phyloP scores from a whole-genome alignment of 306 rosid genomes.

The Dryas octopetala region DNA sequence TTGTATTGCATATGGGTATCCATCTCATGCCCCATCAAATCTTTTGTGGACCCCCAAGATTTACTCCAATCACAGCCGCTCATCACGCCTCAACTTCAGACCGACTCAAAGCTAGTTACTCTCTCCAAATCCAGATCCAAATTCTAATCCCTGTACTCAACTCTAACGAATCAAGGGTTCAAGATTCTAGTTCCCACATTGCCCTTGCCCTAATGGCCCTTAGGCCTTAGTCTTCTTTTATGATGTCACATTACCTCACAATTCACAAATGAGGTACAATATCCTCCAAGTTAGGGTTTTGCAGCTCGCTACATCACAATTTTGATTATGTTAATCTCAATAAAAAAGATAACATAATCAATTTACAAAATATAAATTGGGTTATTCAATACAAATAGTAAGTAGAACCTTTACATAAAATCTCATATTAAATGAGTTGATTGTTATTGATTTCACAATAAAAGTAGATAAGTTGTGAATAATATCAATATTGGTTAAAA shows the following conservation, averaged over 20 bases:
- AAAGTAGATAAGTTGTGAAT: no score
- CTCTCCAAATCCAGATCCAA: not conserved
- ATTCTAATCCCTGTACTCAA: not conserved
- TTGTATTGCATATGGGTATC: not conserved
- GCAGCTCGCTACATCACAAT: no score
- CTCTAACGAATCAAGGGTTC: not conserved
- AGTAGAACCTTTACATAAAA: no score
- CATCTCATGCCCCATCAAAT: slow-evolving; percentile 21
- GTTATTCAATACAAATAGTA: no score
- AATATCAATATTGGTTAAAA: no score
- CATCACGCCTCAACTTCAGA: slow-evolving; percentile 45
- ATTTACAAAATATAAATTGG: no score
- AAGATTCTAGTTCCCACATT: slow-evolving; percentile 19
- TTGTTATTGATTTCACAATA: no score
- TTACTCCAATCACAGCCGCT: slow-evolving; percentile 52
- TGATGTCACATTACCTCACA: slow-evolving; percentile 32
- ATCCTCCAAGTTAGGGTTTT: not conserved
- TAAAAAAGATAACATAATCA: no score
- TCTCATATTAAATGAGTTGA: no score
- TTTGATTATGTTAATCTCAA: no score
- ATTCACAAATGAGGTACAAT: slow-evolving; percentile 2
- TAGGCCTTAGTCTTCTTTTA: not conserved
- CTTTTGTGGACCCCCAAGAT: slow-evolving; percentile 23
- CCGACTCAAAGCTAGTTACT: slow-evolving; percentile 21
- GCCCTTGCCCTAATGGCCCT: slow-evolving; percentile 11